These are phyloP conservation scores for Tylopilus plumbeoviolaceoides DNA, from an alignment of 768 basidiomycete species.

Conservation along the genomic window DNA sequence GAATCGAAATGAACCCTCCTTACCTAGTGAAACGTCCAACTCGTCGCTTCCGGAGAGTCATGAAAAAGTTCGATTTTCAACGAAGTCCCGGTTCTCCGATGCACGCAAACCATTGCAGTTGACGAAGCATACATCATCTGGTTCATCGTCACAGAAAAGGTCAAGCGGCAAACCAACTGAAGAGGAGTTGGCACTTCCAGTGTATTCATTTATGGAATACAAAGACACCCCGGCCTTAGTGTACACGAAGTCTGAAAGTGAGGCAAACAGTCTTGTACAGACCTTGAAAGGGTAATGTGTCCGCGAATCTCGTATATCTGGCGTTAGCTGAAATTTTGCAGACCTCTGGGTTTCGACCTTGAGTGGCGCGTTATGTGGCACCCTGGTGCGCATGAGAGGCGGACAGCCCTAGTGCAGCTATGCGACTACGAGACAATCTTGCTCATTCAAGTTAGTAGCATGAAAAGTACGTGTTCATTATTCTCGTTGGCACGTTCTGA, in stretches of 20 bases:
- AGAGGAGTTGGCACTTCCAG: slow-evolving; percentile 19
- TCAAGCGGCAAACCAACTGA: neutral
- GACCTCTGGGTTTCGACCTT: slow-evolving; percentile 49
- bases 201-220: slow-evolving; percentile 39
- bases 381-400: slow-evolving; percentile 30
- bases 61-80: neutral
- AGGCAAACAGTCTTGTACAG: slow-evolving; percentile 39
- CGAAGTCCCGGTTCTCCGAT: neutral
- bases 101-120: neutral
- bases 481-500: neutral
- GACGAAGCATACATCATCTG: neutral
- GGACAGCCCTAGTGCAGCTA: slow-evolving; percentile 44
- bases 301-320: neutral
- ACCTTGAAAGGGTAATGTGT: slow-evolving; percentile 34
- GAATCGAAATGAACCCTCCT: neutral
- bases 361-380: slow-evolving; percentile 43
- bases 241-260: slow-evolving; percentile 38
- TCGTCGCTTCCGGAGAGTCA: neutral
- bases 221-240: slow-evolving; percentile 29
- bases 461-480: slow-evolving; percentile 36
- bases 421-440: slow-evolving; percentile 41
- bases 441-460: slow-evolving; percentile 45
- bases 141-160: slow-evolving; percentile 4
- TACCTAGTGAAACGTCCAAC: slow-evolving; percentile 2
- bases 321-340: slow-evolving; percentile 13